Base-by-base conservation (phyloP, 2,329 filamentous ascomycete genomes). In the Penicillium sp. region DNA sequence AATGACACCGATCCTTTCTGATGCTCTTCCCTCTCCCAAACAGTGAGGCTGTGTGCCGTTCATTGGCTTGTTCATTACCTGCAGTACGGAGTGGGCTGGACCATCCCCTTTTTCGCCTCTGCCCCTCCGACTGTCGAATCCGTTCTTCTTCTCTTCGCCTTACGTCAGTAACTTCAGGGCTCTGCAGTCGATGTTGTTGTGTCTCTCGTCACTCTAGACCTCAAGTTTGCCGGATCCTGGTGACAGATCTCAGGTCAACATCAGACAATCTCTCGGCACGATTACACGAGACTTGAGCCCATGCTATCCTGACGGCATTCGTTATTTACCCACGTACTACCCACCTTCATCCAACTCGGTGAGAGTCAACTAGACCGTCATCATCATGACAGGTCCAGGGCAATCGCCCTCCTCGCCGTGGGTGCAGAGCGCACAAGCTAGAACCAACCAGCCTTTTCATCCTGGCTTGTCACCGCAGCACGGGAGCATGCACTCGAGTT, bases 371-470 rank as follows among this genome's bases (percentile, higher is more conserved):
- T 66, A 65, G 68, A 67, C 63, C 65, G 64, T 64, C 57, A 73
- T 74, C 65, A 63, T 65, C 56, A 74, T 74, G 69, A 73, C 72
- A 52, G 71, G 71, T 47, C 65, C 69, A 54, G 70, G 67, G 61
- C 63, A 50, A 59, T 72, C 72, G 58, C 70, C 71, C 56, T 69
- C 72, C 31, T 74, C 70, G 13, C 67, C 72, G 35, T 75, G 72
- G 73, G 65, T 66, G 52, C 67, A 69, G 61, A 67, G 64, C 52
- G 56, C 67, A 19, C 66, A 69, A 51, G 54, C 57, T 44, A 46
- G 59, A 40, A 27, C 44, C 27, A 39, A 54, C 16, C 59, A 66
- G 22, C 40, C 61, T 58, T 63, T 66, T 61, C 57, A 66, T 51
- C 39, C 62, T 55, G 40, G 51, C 55, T 44, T 52, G 14, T 69